Conservation (phyloP, 2,329 filamentous ascomycete genomes). For the Trichoderma gracile region DNA sequence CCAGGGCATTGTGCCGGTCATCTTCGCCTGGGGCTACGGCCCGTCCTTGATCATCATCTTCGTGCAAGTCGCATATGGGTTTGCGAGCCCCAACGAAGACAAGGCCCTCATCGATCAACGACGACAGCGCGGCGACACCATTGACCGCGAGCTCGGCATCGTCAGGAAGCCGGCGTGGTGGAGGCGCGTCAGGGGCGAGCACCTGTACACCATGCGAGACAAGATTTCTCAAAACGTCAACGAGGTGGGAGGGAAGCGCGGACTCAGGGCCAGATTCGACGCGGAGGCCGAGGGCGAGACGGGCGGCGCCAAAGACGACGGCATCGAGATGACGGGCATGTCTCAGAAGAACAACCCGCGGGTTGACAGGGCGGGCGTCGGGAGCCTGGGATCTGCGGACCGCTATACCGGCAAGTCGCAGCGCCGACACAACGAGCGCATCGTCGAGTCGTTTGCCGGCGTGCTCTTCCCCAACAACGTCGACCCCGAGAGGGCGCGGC, state of each 20-base stretch:
- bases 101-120: conserved; percentile 65
- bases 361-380: conserved; percentile 36
- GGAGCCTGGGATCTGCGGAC: conserved; percentile 33
- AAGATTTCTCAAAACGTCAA: conserved; percentile 56
- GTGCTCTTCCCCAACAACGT: conserved; percentile 51
- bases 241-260: conserved; percentile 53
- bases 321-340: conserved; percentile 45
- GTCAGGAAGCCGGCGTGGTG: conserved; percentile 67
- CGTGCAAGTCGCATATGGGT: conserved; percentile 57
- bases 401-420: conserved; percentile 48
- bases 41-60: conserved; percentile 59
- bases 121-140: conserved; percentile 53
- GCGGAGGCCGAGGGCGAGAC: conserved; percentile 40
- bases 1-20: conserved; percentile 52
- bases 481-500: conserved; percentile 37
- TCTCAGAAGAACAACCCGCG: conserved; percentile 35
- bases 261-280: conserved; percentile 46
- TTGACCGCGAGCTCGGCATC: conserved; percentile 63
- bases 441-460: conserved; percentile 46
- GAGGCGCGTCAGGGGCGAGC: conserved; percentile 53
- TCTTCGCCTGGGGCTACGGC: conserved; percentile 64
- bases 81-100: conserved; percentile 69
- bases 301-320: conserved; percentile 33
- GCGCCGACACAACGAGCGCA: conserved; percentile 47
- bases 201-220: conserved; percentile 50